phyloP scores from a whole-genome alignment of 1,139 yeast species.

The Diutina scorzettiae region DNA sequence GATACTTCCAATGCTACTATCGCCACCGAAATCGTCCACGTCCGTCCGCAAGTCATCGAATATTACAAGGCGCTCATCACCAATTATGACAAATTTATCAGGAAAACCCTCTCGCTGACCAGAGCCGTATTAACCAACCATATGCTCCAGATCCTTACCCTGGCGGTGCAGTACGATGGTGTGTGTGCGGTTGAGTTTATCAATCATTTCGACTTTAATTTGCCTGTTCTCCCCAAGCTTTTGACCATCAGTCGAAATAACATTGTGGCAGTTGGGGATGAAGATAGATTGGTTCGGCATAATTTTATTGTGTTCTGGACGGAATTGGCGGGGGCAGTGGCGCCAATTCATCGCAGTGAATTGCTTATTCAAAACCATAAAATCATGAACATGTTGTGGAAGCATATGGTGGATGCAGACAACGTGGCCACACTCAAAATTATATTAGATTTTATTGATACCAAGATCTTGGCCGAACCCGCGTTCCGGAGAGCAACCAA shows the following conservation, averaged over 20 bases:
- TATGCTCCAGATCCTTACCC: background rate
- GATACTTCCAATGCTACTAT: background rate
- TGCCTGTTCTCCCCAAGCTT: background rate
- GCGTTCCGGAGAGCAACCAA: conserved; percentile 59
- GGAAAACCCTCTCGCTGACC: background rate
- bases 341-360: conserved; percentile 27
- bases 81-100: background rate
- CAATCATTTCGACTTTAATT: conserved; percentile 1
- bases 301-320: conserved; percentile 1
- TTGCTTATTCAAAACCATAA: conserved; percentile 53
- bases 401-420: conserved; percentile 42
- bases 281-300: background rate
- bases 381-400: conserved; percentile 54
- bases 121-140: background rate
- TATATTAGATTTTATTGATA: conserved; percentile 37
- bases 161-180: conserved; percentile 1
- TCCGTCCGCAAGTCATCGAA: conserved; percentile 1
- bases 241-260: background rate
- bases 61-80: background rate
- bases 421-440: conserved; percentile 27
- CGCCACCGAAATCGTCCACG: background rate
- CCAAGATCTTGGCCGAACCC: conserved; percentile 44
- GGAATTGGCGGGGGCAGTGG: background rate
- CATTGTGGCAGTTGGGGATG: background rate
- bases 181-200: background rate